Base-by-base conservation (phyloP, 2,329 filamentous ascomycete species). In the Aspergillus latus region DNA sequence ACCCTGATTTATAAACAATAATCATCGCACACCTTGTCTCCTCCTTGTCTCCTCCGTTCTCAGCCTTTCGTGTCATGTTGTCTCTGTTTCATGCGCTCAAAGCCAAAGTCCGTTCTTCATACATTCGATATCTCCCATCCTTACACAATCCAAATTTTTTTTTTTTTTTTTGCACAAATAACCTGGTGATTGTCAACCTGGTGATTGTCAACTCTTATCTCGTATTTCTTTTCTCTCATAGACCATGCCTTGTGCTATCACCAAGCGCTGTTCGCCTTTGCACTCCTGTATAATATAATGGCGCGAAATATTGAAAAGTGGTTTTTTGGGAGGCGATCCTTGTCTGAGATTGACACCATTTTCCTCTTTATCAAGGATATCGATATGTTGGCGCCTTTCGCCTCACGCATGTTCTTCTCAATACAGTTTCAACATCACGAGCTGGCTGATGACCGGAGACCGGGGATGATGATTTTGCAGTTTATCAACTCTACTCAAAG, bases 201-300 rank as follows among this genome's bases (percentile, higher is more conserved):
- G 21, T 21, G 21, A 21, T 21, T 42, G 21, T 40, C 44, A 36
- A 51, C 51, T 49, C 36, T 46, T 52, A 52, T 52, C 47, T 51
- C 28, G 44, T 52, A 44, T 51, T 39, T 51, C 44, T 56, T 16
- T 45, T 21, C 47, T 50, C 46, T 55, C 59, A 64, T 65, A 65
- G 63, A 65, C 49, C 52, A 58, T 60, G 54, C 59, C 39, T 45
- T 61, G 56, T 54, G 51, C 47, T 45, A 48, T 53, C 45, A 49
- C 44, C 50, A 49, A 47, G 39, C 56, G 45, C 54, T 45, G 58
- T 46, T 51, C 59, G 51, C 57, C 43, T 54, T 60, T 56, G 54
- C 53, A 56, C 54, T 63, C 43, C 52, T 65, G 63, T 65, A 65
- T 65, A 65, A 58, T 64, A 65, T 58, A 56, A 40, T 54, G 62